Conservation (phyloP, 345 rosid genomes). For the Citrus hindsii region DNA sequence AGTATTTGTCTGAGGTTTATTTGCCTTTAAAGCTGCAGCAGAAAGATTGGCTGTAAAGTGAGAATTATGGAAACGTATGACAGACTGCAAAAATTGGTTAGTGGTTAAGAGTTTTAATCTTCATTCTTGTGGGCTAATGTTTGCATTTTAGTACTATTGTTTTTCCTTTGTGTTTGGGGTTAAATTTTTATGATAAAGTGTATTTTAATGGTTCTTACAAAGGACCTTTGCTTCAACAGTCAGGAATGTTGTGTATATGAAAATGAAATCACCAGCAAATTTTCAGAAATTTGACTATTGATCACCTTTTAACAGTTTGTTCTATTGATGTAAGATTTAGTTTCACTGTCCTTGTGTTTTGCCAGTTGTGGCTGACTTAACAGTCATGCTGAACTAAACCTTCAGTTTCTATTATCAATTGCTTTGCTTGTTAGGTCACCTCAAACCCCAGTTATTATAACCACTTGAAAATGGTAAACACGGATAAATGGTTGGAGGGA, state of each 20-base stretch:
- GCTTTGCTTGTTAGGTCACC: background rate
- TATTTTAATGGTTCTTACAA: too few species aligned
- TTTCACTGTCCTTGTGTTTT: background rate
- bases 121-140: background rate
- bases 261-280: background rate
- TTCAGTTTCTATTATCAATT: background rate
- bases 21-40: slow-evolving; percentile 96
- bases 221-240: background rate
- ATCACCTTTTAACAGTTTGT: background rate
- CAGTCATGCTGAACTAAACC: background rate
- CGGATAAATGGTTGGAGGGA: background rate
- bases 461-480: background rate
- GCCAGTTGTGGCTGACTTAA: background rate
- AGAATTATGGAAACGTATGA: background rate
- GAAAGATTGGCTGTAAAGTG: slow-evolving; percentile 84
- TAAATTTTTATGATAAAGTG: background rate
- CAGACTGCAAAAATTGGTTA: background rate
- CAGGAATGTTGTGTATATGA: background rate
- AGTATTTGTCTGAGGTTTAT: slow-evolving; percentile 94
- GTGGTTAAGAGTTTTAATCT: background rate
- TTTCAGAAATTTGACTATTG: background rate
- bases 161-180: background rate
- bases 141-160: background rate
- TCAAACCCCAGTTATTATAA: background rate
- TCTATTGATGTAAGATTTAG: background rate